phyloP scores from a whole-genome alignment of 2,329 filamentous ascomycete genomes.

The Ceratocystis smalleyi region DNA sequence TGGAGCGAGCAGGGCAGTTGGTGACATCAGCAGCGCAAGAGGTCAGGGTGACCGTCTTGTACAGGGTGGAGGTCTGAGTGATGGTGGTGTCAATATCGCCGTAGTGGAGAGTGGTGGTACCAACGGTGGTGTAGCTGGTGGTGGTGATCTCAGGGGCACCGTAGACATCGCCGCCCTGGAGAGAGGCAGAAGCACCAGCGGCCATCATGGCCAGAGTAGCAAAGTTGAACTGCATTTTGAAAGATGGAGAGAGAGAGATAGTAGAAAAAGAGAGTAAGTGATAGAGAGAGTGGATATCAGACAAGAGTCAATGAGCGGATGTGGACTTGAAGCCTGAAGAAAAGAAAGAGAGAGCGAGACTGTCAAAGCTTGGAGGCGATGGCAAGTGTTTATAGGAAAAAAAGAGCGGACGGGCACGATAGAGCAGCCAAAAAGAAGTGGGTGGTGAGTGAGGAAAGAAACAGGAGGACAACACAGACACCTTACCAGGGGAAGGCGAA shows the following conservation, averaged over 20 bases:
- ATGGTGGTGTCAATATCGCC: slow-evolving; percentile 12
- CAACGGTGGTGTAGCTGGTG: slow-evolving; percentile 6
- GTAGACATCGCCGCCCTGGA: background rate
- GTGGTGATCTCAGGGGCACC: background rate
- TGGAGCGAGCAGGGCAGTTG: slow-evolving; percentile 15
- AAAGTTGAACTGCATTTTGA: slow-evolving; percentile 16
- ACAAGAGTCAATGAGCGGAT: slow-evolving; percentile 9
- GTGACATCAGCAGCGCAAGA: slow-evolving; percentile 17
- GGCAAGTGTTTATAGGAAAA: slow-evolving; percentile 9
- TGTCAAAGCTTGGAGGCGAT: background rate
- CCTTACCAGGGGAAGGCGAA: slow-evolving; percentile 10
- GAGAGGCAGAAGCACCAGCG: slow-evolving; percentile 6
- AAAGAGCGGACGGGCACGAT: slow-evolving; percentile 14
- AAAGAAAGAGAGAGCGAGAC: background rate
- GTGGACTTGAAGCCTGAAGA: background rate
- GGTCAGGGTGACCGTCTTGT: slow-evolving; percentile 18
- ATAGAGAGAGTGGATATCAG: background rate
- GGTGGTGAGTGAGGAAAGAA: slow-evolving; percentile 7
- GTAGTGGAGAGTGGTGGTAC: slow-evolving; percentile 2
- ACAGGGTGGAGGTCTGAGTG: slow-evolving; percentile 17
- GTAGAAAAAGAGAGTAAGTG: background rate
- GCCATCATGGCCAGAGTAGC: slow-evolving; percentile 15
- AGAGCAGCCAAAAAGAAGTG: slow-evolving; percentile 1
- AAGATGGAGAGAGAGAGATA: background rate
- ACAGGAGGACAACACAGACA: slow-evolving; percentile 9